Conservation (phyloP, 148 eudicot genomes). For the Drosera capensis region DNA sequence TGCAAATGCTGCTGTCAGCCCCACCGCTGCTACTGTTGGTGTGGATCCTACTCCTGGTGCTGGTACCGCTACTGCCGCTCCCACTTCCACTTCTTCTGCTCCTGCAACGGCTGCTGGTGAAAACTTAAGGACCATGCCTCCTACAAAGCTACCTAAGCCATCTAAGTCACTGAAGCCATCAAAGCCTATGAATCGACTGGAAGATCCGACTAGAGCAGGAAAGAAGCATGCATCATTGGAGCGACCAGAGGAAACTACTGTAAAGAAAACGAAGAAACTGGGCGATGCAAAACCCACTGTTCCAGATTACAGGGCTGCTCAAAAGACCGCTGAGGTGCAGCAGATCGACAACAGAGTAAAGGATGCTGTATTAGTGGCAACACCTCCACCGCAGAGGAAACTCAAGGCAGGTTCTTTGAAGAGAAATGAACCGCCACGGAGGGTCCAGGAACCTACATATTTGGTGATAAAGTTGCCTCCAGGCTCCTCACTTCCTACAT, state of each 20-base stretch:
- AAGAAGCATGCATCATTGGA: constrained; percentile 37
- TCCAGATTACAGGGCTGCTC: constrained; percentile 26
- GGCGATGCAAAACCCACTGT: constrained; percentile 19
- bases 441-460: constrained; percentile 41
- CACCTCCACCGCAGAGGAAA: constrained; percentile 4
- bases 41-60: too few species aligned
- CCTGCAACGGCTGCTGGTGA: constrained; percentile 8
- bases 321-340: constrained; percentile 21
- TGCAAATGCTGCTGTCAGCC: too few species aligned
- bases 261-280: constrained; percentile 31
- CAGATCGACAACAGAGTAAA: constrained; percentile 24
- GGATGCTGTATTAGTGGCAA: constrained; percentile 10
- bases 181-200: constrained; percentile 23
- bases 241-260: constrained; percentile 45
- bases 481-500: constrained; percentile 52
- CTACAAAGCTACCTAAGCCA: constrained; percentile 26
- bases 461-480: constrained; percentile 66
- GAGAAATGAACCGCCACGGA: constrained; percentile 18
- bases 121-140: constrained; percentile 10
- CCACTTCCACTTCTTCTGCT: not conserved
- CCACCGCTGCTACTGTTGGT: too few species aligned
- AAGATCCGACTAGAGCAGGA: constrained; percentile 28
- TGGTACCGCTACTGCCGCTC: too few species aligned
- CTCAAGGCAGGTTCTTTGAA: constrained; percentile 17
- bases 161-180: constrained; percentile 17